Evolutionary conservation across 441 rosid species (phyloP), one percentile per base, ranked within the genome.

Genomic region (Brassica hybrid): DNA sequence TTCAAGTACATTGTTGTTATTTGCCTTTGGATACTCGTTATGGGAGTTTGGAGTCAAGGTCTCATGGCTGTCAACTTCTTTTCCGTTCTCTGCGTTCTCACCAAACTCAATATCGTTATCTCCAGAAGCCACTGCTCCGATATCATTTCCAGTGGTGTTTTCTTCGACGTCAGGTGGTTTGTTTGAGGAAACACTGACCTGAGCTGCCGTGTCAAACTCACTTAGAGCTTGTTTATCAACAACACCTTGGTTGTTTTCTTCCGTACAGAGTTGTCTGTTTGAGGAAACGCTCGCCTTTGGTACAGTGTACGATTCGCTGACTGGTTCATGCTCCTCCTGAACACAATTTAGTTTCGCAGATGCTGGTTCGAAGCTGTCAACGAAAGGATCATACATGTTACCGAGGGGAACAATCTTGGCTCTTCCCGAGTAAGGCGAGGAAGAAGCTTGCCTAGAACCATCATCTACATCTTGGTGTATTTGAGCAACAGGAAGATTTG

Each of bases 341-440:
- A 73, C 70, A 76, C 79, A 60, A 75, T 83, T 86, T 63, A 65
- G 63, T 76, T 84, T 84, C 68, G 81, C 80, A 71, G 89, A 78
- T 11, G 81, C 76, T 67, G 94, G 93, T 79, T 92, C 97, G 67
- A 91, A 79, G 81, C 97, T 89, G 86, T 94, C 98, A 41, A 92
- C 82, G 54, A 92, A 85, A 3, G 98, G 98, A 82, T 94, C 97
- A 81, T 92, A 94, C 82, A 86, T 91, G 73, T 87, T 90, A 45
- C 84, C 81, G 52, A 78, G 4, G 3, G 83, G 77, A 80, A 78
- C 72, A 79, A 66, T 30, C 50, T 80, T 36, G 58, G 78, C 85
- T 65, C 67, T 77, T 59, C 83, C 67, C 32, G 88, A 85, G 82
- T 81, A 83, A 16, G 92, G 85, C 1, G 87, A 81, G 32, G 85